Percentiles rank a stretch among this genome's conserved stretches.
These are phyloP conservation scores for Umbellularia californica DNA, from an alignment of 164 flowering plant genomes.

Conservation along the genomic window DNA sequence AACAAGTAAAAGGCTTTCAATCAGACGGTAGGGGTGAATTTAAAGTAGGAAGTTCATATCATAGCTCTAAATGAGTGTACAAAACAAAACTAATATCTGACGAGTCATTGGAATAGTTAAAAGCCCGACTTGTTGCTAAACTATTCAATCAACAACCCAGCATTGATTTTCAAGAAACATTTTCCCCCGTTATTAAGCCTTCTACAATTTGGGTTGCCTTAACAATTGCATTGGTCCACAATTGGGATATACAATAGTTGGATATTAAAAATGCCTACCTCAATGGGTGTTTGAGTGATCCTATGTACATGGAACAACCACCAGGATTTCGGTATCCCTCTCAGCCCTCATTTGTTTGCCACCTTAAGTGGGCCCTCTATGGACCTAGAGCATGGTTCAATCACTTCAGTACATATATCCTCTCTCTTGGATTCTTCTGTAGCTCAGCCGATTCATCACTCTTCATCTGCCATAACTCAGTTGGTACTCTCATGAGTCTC, in stretches of 20 bases:
- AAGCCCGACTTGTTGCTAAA: constrained; percentile 1
- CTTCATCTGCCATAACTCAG: background rate
- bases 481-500: background rate
- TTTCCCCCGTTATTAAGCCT: background rate
- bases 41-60: background rate
- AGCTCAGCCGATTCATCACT: background rate
- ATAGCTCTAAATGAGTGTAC: constrained; percentile 1
- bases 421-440: background rate
- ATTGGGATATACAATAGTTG: background rate
- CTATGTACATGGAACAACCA: background rate
- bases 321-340: background rate
- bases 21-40: background rate
- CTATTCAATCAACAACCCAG: background rate
- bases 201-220: background rate
- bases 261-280: background rate
- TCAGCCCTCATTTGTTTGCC: background rate
- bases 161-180: background rate
- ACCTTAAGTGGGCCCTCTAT: background rate
- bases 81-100: background rate
- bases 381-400: background rate
- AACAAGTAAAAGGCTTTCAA: background rate
- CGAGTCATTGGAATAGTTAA: background rate
- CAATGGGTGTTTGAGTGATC: background rate
- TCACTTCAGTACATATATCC: background rate
- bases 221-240: background rate